phyloP scores from a whole-genome alignment of 805 yeast genomes.

The Cyberlindnera xylosilytica region DNA sequence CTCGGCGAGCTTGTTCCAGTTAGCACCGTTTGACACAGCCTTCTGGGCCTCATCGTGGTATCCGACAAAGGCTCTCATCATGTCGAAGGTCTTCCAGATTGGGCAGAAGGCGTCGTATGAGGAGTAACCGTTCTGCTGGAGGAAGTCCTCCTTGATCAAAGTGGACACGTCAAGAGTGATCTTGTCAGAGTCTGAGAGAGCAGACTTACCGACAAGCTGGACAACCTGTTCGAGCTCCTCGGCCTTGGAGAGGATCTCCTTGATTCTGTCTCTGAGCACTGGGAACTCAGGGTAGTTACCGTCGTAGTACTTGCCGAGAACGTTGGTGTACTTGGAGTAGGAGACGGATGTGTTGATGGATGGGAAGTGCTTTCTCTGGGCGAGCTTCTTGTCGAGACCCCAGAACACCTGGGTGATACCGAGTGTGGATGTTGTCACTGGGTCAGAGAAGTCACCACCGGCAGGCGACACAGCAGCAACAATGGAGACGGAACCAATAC shows the following conservation, averaged over 20 bases:
- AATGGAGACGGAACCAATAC: slow-evolving; percentile 97
- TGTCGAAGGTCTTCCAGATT: slow-evolving; percentile 96
- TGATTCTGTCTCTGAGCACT: slow-evolving; percentile 81
- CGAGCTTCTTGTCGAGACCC: slow-evolving; percentile 99
- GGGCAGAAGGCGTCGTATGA: slow-evolving; percentile 99
- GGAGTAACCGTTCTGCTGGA: slow-evolving; percentile 99
- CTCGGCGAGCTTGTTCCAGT: slow-evolving; percentile 90
- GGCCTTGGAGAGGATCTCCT: slow-evolving; percentile 92
- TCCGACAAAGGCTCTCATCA: slow-evolving; percentile 93
- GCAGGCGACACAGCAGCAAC: slow-evolving; percentile 99
- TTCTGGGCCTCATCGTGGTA: slow-evolving; percentile 98
- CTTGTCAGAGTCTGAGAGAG: slow-evolving; percentile 94
- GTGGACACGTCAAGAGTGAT: slow-evolving; percentile 91
- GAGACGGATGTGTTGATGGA: slow-evolving; percentile 95
- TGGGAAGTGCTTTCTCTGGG: slow-evolving; percentile 99
- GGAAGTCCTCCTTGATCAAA: slow-evolving; percentile 94
- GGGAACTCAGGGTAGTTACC: slow-evolving; percentile 89
- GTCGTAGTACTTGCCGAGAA: slow-evolving; percentile 82
- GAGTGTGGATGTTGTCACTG: slow-evolving; percentile 95
- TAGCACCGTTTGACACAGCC: slow-evolving; percentile 90
- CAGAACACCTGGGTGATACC: slow-evolving; percentile 99
- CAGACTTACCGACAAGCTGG: slow-evolving; percentile 98
- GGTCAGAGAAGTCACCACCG: slow-evolving; percentile 99
- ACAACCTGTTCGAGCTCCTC: slow-evolving; percentile 99
- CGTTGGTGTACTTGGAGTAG: slow-evolving; percentile 92